Percentiles rank a stretch among this genome's conserved stretches.
These are phyloP conservation scores for Galerina sulciceps DNA, from an alignment of 768 basidiomycete genomes.

Conservation along the genomic window DNA sequence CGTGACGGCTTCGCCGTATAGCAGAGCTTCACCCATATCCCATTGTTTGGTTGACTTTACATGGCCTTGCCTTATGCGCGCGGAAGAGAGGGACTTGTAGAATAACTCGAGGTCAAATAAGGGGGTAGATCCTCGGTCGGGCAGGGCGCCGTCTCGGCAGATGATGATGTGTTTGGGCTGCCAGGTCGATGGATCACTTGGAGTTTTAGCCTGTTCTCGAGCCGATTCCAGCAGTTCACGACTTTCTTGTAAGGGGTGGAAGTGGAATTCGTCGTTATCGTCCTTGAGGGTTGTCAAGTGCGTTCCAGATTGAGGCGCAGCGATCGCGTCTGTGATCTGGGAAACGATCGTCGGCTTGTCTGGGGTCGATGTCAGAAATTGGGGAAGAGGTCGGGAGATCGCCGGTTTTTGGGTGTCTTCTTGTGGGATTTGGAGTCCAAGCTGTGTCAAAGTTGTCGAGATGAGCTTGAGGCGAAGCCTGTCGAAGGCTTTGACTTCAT, in stretches of 20 bases:
- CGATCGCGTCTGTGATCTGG: conserved; percentile 40
- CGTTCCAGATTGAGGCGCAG: conserved; percentile 30
- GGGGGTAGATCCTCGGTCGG: conserved; percentile 61
- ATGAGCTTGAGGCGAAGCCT: conserved; percentile 28
- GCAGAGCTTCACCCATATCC: conserved; percentile 75
- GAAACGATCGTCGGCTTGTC: conserved; percentile 43
- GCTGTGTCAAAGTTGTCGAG: conserved; percentile 32
- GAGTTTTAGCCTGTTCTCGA: conserved; percentile 23
- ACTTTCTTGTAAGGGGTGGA: conserved; percentile 47
- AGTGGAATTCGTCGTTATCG: conserved; percentile 70
- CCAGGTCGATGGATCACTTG: conserved; percentile 36
- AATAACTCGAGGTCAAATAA: conserved; percentile 71
- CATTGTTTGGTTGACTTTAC: conserved; percentile 34
- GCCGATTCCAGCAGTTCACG: conserved; percentile 31
- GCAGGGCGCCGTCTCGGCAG: conserved; percentile 50
- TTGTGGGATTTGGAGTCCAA: conserved; percentile 47
- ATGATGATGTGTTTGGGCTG: conserved; percentile 60
- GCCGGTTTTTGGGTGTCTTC: conserved; percentile 28
- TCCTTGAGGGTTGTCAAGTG: conserved; percentile 56
- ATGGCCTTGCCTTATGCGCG: conserved; percentile 29
- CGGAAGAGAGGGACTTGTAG: conserved; percentile 53
- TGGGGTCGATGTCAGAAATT: conserved; percentile 57
- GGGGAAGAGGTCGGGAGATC: conserved; percentile 55
- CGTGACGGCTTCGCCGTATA: conserved; percentile 90
- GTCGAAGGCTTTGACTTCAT: conserved; percentile 24